phyloP scores from a whole-genome alignment of 768 basidiomycete species.

The Suillus americanus region DNA sequence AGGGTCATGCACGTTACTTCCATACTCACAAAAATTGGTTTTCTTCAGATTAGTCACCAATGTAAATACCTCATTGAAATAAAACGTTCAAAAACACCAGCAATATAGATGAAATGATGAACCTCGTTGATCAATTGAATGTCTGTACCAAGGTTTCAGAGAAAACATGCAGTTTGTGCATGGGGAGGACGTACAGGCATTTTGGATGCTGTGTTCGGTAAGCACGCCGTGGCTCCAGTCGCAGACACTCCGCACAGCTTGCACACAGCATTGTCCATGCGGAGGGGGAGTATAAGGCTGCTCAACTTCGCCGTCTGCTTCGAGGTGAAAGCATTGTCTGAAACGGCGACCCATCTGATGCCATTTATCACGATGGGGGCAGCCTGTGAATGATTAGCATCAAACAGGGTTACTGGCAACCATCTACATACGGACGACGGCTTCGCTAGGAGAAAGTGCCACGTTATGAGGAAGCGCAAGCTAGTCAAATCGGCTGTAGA shows the following conservation, averaged over 20 bases:
- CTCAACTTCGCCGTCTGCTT: constrained; percentile 39
- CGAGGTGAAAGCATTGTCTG: constrained; percentile 62
- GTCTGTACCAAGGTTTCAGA: constrained; percentile 41
- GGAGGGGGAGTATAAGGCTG: constrained; percentile 41
- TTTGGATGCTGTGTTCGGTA: constrained; percentile 89
- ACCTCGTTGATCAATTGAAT: constrained; percentile 79
- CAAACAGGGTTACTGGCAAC: neutral
- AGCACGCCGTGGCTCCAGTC: constrained; percentile 96
- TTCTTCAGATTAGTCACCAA: constrained; percentile 35
- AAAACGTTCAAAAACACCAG: neutral
- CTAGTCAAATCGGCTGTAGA: constrained; percentile 53
- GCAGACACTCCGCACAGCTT: constrained; percentile 81
- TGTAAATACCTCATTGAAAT: constrained; percentile 10
- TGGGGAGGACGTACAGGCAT: constrained; percentile 67
- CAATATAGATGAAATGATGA: constrained; percentile 90
- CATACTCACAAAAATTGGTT: constrained; percentile 84
- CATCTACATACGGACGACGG: constrained; percentile 51
- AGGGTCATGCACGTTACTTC: neutral
- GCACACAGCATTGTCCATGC: constrained; percentile 62
- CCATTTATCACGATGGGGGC: constrained; percentile 71
- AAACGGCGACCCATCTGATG: constrained; percentile 56
- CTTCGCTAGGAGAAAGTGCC: constrained; percentile 58
- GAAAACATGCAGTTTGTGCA: constrained; percentile 3
- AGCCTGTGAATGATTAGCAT: constrained; percentile 34
- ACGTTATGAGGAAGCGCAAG: constrained; percentile 81